Evolutionary conservation across 202 grass and related monocot genomes (phyloP), one percentile per base, ranked within the genome.

Genomic region (Sporobolus alterniflorus): DNA sequence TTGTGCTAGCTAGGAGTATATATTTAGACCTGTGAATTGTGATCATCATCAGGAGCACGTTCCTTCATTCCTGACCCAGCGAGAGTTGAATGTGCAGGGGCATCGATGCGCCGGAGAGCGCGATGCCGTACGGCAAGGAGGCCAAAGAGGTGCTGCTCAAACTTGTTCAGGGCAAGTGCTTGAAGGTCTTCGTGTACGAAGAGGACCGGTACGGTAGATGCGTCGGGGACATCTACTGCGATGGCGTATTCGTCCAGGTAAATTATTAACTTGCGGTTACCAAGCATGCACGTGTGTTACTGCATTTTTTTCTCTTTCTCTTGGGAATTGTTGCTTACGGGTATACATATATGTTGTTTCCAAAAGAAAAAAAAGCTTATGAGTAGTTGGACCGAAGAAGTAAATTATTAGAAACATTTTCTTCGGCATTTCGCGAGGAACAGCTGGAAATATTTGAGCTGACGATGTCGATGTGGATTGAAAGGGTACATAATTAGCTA

Each of bases 51-150:
- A 44, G 52, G 24, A 29, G 12, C 17, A 5, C 11, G 17, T 41
- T 7, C 41, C 4, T 63, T 69, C 24, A 41, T 36, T 32, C 64
- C 6, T 39, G 36, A 76, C 54, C 20, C 39, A 36, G 24, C 22
- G 46, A 29, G 34, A 59, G 9, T 43, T 84, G 40, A 65, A 70
- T 39, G 29, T 86, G 76, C 87, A 99, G 91, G 70, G 96, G 96
- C 5, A 88, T 99, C 75, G 96, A 99, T 78, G 84, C 96, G 54
- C 96, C 96, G 28, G 93, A 99, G 89, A 99, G 91, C 36, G 76
- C 91, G 16, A 99, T 99, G 96, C 96, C 96, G 67, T 96, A 90
- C 16, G 96, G 96, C 34, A 96, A 94, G 84, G 96, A 96, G 64
- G 91, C 96, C 0, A 99, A 92, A 79, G 93, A 94, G 82, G 89